A percentile compares a stretch with the other conserved stretches of the same genome.
Conservation (phyloP, 306 rosid species). For the Leucaena leucocephala region DNA sequence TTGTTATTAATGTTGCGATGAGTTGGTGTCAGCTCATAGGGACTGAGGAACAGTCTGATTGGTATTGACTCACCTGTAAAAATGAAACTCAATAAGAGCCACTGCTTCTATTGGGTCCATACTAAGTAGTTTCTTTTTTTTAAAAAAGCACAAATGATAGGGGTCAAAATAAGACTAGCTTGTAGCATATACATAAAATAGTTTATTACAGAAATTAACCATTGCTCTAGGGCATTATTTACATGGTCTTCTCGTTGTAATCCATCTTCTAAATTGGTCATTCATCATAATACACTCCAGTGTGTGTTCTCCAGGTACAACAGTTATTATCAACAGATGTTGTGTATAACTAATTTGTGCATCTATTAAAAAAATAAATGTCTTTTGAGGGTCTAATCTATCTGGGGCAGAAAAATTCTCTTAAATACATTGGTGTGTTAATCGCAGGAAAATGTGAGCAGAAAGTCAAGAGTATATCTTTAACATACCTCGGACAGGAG, state of each 20-base stretch:
- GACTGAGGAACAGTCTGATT: constrained; percentile 92
- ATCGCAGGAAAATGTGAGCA: constrained; percentile 6
- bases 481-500: constrained; percentile 94
- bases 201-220: not conserved
- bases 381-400: not conserved
- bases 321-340: constrained; percentile 1
- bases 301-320: not conserved
- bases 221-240: not conserved
- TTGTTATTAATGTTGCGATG: constrained; percentile 95
- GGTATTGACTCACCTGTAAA: constrained; percentile 97
- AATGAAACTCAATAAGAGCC: constrained; percentile 29
- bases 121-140: not conserved
- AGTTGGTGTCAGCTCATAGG: constrained; percentile 96
- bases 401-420: constrained; percentile 10
- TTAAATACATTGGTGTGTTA: not conserved
- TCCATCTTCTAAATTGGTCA: not conserved
- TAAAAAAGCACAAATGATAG: too few species aligned
- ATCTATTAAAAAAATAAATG: constrained; percentile 5
- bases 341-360: constrained; percentile 1
- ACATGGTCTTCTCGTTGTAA: not conserved
- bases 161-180: not conserved
- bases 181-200: not conserved
- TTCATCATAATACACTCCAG: constrained; percentile 8
- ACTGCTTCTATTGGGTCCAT: not conserved
- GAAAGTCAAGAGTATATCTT: not conserved